These are phyloP conservation scores for Phytophthora palmivora DNA, from an alignment of 352 stramenopile genomes.

Conservation along the genomic window DNA sequence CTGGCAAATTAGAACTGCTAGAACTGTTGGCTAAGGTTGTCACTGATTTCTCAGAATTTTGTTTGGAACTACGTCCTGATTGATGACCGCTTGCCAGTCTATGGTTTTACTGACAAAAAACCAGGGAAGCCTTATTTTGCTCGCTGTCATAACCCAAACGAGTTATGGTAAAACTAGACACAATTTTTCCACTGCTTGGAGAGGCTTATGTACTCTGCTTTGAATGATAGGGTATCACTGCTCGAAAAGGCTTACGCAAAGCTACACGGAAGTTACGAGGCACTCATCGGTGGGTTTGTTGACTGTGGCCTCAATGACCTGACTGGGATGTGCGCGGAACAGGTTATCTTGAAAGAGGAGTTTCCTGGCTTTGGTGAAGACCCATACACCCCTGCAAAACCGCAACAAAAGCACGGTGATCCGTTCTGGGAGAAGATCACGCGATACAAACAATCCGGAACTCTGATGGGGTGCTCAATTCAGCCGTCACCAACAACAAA, in stretches of 20 bases:
- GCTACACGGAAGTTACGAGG: constrained; percentile 90
- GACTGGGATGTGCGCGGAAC: constrained; percentile 89
- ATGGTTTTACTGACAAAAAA: constrained; percentile 83
- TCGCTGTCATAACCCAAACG: constrained; percentile 84
- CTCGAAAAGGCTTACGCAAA: constrained; percentile 95
- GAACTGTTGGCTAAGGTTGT: not conserved
- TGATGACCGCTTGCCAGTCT: constrained; percentile 89
- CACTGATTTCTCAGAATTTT: constrained; percentile 65
- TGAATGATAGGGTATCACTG: constrained; percentile 71
- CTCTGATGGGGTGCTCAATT: constrained; percentile 93
- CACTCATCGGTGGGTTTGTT: constrained; percentile 90
- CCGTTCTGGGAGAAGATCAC: constrained; percentile 85
- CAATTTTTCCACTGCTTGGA: not conserved
- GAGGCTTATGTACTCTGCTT: not conserved
- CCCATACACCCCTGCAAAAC: constrained; percentile 55
- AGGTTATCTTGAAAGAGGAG: constrained; percentile 86
- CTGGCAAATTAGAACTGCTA: no score
- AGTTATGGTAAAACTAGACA: constrained; percentile 70
- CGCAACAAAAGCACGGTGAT: constrained; percentile 57
- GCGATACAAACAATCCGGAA: constrained; percentile 83
- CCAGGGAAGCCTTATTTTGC: constrained; percentile 86
- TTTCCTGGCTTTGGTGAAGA: constrained; percentile 84
- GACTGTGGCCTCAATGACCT: constrained; percentile 91
- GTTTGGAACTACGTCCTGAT: constrained; percentile 93
- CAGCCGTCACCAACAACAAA: constrained; percentile 73